Evolutionary conservation across 495 filamentous ascomycete genomes (phyloP).

Genomic region (Viridothelium virens): DNA sequence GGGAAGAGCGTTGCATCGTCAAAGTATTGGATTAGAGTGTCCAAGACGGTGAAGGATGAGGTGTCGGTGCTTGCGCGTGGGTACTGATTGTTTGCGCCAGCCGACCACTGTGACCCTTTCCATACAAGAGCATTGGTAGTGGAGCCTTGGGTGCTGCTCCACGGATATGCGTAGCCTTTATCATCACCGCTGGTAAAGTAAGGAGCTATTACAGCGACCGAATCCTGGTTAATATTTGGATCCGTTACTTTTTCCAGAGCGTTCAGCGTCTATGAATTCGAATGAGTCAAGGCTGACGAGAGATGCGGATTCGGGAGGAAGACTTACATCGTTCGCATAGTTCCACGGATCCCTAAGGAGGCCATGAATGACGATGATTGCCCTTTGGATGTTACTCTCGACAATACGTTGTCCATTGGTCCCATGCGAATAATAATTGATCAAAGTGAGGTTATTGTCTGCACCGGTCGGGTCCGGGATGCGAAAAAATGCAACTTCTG

Average conservation of each 20-base stretch:
- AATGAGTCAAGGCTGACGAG: not conserved
- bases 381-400: constrained; percentile 15
- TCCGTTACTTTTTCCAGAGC: constrained; percentile 6
- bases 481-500: constrained; percentile 21
- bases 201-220: constrained; percentile 11
- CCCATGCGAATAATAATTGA: constrained; percentile 21
- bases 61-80: not conserved
- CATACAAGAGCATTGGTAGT: constrained; percentile 12
- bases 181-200: constrained; percentile 8
- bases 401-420: constrained; percentile 15
- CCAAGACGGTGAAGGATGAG: constrained; percentile 10
- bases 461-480: constrained; percentile 11
- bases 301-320: not conserved
- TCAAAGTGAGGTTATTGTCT: constrained; percentile 24
- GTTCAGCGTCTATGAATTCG: not conserved
- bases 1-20: constrained; percentile 14
- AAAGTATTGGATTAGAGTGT: constrained; percentile 11
- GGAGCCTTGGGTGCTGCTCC: not conserved
- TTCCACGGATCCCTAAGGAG: constrained; percentile 19
- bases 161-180: constrained; percentile 8
- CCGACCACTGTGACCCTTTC: constrained; percentile 11
- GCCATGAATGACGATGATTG: constrained; percentile 22
- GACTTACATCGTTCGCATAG: constrained; percentile 7
- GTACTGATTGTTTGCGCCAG: constrained; percentile 8
- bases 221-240: constrained; percentile 1